phyloP scores from a whole-genome alignment of 495 filamentous ascomycete species.

The Penicillium ucsense region DNA sequence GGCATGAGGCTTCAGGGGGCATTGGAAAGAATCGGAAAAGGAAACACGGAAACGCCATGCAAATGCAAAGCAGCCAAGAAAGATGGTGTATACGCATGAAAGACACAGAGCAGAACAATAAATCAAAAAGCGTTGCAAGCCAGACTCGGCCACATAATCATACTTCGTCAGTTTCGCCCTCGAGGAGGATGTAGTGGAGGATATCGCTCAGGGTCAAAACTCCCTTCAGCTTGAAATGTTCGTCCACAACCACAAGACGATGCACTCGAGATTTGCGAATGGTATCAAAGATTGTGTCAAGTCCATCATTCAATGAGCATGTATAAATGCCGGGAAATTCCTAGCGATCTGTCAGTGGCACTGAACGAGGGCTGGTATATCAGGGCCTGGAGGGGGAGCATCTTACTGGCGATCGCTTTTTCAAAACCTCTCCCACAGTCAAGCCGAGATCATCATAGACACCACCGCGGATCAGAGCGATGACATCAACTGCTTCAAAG shows the following conservation, averaged over 20 bases:
- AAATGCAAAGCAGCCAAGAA: conserved; percentile 21
- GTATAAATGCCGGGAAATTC: conserved; percentile 97
- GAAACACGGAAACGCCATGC: conserved; percentile 24
- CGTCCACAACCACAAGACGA: conserved; percentile 84
- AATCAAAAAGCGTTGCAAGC: neutral
- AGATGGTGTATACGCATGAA: conserved; percentile 17
- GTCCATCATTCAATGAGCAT: conserved; percentile 79
- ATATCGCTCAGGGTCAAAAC: conserved; percentile 95
- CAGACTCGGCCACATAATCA: conserved; percentile 10
- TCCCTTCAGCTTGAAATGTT: conserved; percentile 73
- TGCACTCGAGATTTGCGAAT: conserved; percentile 92
- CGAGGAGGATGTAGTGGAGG: conserved; percentile 84
- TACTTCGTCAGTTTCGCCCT: conserved; percentile 54
- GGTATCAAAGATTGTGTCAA: conserved; percentile 95
- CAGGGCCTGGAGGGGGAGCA: too few relatives aligned
- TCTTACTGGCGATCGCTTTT: conserved; percentile 67
- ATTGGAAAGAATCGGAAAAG: conserved; percentile 2
- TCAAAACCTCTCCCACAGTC: conserved; percentile 80
- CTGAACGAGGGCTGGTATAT: too few relatives aligned
- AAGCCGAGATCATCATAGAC: conserved; percentile 83
- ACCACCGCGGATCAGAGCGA: conserved; percentile 88
- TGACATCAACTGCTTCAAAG: conserved; percentile 96
- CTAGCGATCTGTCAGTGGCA: conserved; percentile 11
- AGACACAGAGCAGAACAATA: neutral
- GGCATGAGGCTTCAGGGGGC: neutral